phyloP scores from a whole-genome alignment of 2,329 filamentous ascomycete species.

The Helotiales sp. region DNA sequence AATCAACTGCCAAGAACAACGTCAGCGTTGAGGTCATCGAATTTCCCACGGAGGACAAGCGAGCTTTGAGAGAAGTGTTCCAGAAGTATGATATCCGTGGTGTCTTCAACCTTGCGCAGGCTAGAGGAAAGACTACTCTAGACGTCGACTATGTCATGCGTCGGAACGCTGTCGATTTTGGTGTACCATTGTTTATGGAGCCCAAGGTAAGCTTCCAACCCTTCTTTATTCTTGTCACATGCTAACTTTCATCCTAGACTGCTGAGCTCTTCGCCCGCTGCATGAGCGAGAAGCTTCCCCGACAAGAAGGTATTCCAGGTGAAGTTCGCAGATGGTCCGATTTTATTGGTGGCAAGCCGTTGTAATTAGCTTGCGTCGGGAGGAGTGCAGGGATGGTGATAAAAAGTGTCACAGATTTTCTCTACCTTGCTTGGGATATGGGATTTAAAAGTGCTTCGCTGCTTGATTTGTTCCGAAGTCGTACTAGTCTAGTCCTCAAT shows the following conservation, averaged over 20 bases:
- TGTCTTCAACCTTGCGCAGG: slow-evolving; percentile 90
- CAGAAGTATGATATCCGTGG: slow-evolving; percentile 95
- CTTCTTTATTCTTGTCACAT: neutral
- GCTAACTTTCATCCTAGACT: slow-evolving; percentile 59
- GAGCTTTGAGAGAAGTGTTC: slow-evolving; percentile 91
- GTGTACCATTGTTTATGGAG: slow-evolving; percentile 97
- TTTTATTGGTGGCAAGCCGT: slow-evolving; percentile 84
- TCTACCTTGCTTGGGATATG: neutral
- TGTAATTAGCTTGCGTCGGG: slow-evolving; percentile 57
- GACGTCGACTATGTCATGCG: slow-evolving; percentile 99
- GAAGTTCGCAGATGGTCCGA: slow-evolving; percentile 96
- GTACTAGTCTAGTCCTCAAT: too few species aligned
- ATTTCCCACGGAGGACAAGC: slow-evolving; percentile 95
- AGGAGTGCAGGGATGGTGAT: too few species aligned
- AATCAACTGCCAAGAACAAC: slow-evolving; percentile 66
- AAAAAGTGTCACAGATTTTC: too few species aligned
- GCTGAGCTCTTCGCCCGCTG: slow-evolving; percentile 94
- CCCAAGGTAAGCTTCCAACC: slow-evolving; percentile 68
- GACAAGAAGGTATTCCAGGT: slow-evolving; percentile 80
- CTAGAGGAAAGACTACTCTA: slow-evolving; percentile 76
- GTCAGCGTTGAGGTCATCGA: slow-evolving; percentile 86
- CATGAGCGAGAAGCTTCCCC: slow-evolving; percentile 94
- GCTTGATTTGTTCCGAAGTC: neutral
- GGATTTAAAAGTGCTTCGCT: slow-evolving; percentile 9
- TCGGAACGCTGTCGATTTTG: slow-evolving; percentile 97